phyloP scores from a whole-genome alignment of 2,329 filamentous ascomycete species.

The Cladosporium sp. region DNA sequence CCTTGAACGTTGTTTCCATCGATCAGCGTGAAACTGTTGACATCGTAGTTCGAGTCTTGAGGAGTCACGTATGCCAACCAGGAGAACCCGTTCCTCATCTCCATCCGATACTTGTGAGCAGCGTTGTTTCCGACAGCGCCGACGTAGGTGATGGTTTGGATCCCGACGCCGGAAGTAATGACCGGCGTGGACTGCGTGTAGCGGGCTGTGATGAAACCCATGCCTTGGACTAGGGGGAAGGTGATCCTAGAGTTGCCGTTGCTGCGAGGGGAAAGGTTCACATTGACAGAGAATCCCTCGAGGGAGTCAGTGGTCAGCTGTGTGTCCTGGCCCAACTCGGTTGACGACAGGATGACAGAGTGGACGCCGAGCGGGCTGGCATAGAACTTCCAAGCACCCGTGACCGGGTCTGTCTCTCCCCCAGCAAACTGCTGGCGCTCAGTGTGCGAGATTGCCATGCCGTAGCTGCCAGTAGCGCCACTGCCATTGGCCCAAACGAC shows the following conservation, averaged over 20 bases:
- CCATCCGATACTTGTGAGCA: conserved; percentile 69
- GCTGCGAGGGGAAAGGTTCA: conserved; percentile 54
- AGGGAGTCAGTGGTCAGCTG: conserved; percentile 48
- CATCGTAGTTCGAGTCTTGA: conserved; percentile 49
- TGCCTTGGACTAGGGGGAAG: conserved; percentile 82
- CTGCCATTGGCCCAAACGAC: conserved; percentile 41
- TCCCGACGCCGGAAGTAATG: conserved; percentile 69
- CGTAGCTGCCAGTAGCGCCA: conserved; percentile 61
- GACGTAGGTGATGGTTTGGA: conserved; percentile 54
- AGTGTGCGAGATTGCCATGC: conserved; percentile 69
- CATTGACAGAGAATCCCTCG: conserved; percentile 55
- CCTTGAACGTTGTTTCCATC: conserved; percentile 62
- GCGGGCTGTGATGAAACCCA: conserved; percentile 74
- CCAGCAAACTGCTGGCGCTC: conserved; percentile 56
- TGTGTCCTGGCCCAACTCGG: conserved; percentile 60
- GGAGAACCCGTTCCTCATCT: conserved; percentile 60
- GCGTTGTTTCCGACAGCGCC: conserved; percentile 52
- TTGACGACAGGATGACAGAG: conserved; percentile 71
- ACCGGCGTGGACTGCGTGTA: conserved; percentile 65
- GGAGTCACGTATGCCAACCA: conserved; percentile 78
- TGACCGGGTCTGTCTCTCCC: conserved; percentile 28
- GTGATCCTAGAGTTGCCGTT: conserved; percentile 55
- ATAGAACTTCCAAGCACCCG: conserved; percentile 60
- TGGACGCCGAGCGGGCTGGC: conserved; percentile 77
- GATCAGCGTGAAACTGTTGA: conserved; percentile 56